Percentiles rank a stretch among this genome's conserved stretches.
These are phyloP conservation scores for Cyclotella distinguenda DNA, from an alignment of 108 stramenopile genomes.

Conservation along the genomic window DNA sequence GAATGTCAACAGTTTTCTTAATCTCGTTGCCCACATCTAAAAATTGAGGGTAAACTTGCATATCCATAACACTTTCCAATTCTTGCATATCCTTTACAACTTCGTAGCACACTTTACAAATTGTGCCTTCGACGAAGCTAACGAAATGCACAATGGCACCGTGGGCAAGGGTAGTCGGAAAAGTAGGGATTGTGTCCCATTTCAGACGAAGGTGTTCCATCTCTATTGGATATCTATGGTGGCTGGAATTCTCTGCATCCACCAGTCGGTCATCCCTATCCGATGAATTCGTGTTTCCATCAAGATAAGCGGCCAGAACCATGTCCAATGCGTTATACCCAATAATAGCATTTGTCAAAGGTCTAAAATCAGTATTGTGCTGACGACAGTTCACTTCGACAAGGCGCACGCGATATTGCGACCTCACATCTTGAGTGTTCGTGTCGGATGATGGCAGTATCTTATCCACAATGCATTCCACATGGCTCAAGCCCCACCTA, in stretches of 20 bases:
- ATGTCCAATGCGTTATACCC: constrained; percentile 86
- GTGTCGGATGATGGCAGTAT: constrained; percentile 17
- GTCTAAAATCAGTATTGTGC: constrained; percentile 85
- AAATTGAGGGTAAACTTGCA: constrained; percentile 72
- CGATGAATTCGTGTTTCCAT: constrained; percentile 16
- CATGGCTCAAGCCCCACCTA: constrained; percentile 76
- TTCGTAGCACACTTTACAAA: constrained; percentile 49
- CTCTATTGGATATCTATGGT: constrained; percentile 27
- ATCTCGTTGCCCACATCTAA: constrained; percentile 55
- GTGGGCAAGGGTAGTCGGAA: constrained; percentile 53
- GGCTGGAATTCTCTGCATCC: constrained; percentile 18
- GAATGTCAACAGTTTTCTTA: constrained; percentile 67
- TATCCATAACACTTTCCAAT: constrained; percentile 67
- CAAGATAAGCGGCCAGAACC: constrained; percentile 69
- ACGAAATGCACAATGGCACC: constrained; percentile 83
- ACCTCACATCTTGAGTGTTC: background rate
- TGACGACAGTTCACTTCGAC: constrained; percentile 89
- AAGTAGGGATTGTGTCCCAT: constrained; percentile 61
- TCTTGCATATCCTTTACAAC: constrained; percentile 65
- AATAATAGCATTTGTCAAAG: constrained; percentile 71
- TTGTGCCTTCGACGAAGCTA: constrained; percentile 53
- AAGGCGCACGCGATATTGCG: constrained; percentile 48
- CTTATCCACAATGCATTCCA: constrained; percentile 69
- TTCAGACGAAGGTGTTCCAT: constrained; percentile 32
- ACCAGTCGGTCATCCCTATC: background rate